A percentile compares a stretch with the other conserved stretches of the same genome.
Conservation (phyloP, 208 protist species). For the Tritrichomonas foetus region DNA sequence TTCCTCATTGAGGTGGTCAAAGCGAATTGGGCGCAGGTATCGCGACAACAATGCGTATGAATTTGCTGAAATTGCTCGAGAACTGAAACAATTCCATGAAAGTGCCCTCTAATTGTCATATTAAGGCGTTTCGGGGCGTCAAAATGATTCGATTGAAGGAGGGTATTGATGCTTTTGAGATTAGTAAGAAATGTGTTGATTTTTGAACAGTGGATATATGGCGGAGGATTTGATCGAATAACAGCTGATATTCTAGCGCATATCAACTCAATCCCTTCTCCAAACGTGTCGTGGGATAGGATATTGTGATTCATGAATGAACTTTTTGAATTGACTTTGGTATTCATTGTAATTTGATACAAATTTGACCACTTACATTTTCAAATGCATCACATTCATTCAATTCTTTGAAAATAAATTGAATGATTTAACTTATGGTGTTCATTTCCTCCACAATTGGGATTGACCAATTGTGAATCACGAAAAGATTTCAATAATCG, state of each 20-base stretch:
- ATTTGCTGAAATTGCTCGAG: not conserved
- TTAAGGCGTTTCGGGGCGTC: not conserved
- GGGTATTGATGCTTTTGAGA: not conserved
- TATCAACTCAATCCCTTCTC: too few species aligned
- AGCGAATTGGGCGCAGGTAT: not conserved
- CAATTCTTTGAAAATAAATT: too few species aligned
- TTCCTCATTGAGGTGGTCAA: not conserved
- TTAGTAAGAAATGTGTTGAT: not conserved
- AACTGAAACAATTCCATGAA: not conserved
- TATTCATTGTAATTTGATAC: too few species aligned
- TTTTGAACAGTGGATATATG: slow-evolving; percentile 24
- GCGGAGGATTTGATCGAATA: not conserved
- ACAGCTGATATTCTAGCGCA: not conserved
- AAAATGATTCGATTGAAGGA: not conserved
- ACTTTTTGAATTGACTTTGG: too few species aligned
- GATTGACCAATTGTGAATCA: too few species aligned
- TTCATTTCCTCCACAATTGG: too few species aligned
- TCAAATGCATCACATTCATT: too few species aligned
- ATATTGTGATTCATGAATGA: too few species aligned
- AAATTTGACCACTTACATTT: too few species aligned
- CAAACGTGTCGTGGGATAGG: too few species aligned
- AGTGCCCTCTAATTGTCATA: not conserved
- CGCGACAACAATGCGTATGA: not conserved
- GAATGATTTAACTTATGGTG: too few species aligned
- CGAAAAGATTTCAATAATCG: too few species aligned